These are phyloP conservation scores for Raddia distichophylla DNA, from an alignment of 176 grass and related monocot genomes.

Conservation along the genomic window DNA sequence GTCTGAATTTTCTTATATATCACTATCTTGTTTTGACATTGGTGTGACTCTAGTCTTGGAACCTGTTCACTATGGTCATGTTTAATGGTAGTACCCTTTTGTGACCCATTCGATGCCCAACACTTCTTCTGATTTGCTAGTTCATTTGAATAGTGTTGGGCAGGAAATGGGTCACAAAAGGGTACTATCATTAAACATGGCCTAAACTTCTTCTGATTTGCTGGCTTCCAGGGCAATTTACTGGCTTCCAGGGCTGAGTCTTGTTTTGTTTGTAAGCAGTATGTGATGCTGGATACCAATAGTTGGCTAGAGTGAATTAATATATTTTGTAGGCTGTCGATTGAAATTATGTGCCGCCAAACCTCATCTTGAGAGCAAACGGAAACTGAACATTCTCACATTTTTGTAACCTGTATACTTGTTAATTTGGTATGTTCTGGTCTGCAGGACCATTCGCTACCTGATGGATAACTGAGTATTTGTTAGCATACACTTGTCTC, in stretches of 20 bases:
- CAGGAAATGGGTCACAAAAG: no score
- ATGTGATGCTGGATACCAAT: no score
- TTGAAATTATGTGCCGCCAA: background rate
- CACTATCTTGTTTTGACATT: background rate
- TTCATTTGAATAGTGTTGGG: no score
- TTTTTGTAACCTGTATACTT: no score
- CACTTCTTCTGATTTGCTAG: no score
- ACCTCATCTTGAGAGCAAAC: background rate
- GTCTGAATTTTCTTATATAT: background rate
- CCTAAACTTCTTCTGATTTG: background rate
- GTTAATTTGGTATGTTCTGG: no score
- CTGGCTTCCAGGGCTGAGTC: slow-evolving; percentile 2
- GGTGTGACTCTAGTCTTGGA: background rate
- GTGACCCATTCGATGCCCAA: no score
- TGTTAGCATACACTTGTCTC: no score
- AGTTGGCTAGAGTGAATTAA: background rate
- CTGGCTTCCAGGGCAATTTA: background rate
- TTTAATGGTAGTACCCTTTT: no score
- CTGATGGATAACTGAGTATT: no score
- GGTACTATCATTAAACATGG: no score
- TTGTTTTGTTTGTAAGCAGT: background rate
- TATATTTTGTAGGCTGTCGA: background rate
- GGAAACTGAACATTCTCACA: background rate
- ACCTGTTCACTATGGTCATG: background rate
- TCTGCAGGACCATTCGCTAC: no score